phyloP scores from a whole-genome alignment of 2,329 filamentous ascomycete species.

The Neonectria coccinea region DNA sequence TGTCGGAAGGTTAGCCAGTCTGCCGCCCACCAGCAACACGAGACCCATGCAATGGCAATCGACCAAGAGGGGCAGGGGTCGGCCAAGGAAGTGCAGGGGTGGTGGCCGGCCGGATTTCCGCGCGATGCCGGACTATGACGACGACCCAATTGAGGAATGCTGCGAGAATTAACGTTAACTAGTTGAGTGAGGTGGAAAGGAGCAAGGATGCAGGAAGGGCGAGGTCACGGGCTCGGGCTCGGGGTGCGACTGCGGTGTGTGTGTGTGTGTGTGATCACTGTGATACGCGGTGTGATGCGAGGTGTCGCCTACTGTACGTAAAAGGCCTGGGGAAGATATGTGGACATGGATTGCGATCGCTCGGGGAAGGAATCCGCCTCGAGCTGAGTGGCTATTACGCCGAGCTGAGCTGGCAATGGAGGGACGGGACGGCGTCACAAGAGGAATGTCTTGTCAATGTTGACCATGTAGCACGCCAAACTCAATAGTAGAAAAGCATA shows the following conservation, averaged over 20 bases:
- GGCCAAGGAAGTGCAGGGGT: slow-evolving; percentile 36
- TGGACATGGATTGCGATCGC: slow-evolving; percentile 12
- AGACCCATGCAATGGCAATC: slow-evolving; percentile 14
- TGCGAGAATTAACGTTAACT: slow-evolving; percentile 21
- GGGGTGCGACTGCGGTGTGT: slow-evolving; percentile 18
- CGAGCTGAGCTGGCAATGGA: slow-evolving; percentile 14
- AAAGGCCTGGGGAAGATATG: slow-evolving; percentile 9
- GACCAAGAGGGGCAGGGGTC: slow-evolving; percentile 29
- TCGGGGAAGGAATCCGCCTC: slow-evolving; percentile 13
- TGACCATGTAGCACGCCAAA: slow-evolving; percentile 1
- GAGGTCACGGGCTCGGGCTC: slow-evolving; percentile 16
- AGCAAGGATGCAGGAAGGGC: slow-evolving; percentile 13
- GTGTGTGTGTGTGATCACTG: neutral
- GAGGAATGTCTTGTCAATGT: slow-evolving; percentile 4
- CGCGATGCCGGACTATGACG: slow-evolving; percentile 48
- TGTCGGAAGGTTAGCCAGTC: slow-evolving; percentile 45
- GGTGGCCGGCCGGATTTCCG: slow-evolving; percentile 50
- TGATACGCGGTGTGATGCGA: neutral
- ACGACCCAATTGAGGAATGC: slow-evolving; percentile 50
- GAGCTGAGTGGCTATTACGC: slow-evolving; percentile 9
- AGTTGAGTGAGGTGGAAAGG: slow-evolving; percentile 3
- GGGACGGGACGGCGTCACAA: slow-evolving; percentile 12
- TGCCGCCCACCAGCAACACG: slow-evolving; percentile 6
- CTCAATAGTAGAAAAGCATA: slow-evolving; percentile 5
- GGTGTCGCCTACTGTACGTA: slow-evolving; percentile 1